These are phyloP conservation scores for Curvularia sp. DNA, from an alignment of 2,329 filamentous ascomycete species.

Conservation along the genomic window DNA sequence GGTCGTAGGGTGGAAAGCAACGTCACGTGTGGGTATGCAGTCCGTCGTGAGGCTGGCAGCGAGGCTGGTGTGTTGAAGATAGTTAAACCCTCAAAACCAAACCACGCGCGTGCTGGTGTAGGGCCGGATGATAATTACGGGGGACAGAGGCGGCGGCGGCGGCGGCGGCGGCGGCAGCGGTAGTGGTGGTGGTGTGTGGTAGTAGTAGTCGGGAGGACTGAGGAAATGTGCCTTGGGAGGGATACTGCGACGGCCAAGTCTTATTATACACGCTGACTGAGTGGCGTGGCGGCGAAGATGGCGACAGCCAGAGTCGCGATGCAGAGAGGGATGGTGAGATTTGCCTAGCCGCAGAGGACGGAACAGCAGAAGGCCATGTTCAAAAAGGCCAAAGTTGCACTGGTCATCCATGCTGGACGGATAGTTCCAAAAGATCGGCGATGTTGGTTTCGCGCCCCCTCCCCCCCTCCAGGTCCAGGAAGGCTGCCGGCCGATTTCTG, in stretches of 20 bases:
- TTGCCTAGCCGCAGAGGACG: neutral
- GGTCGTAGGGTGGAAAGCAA: conserved; percentile 13
- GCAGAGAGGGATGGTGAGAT: conserved; percentile 4
- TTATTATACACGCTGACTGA: conserved; percentile 9
- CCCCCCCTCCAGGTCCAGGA: conserved; percentile 20
- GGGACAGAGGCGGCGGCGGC: conserved; percentile 14
- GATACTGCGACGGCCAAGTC: conserved; percentile 2
- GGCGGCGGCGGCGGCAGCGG: neutral
- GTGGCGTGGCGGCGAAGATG: conserved; percentile 18
- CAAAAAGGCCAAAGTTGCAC: conserved; percentile 21
- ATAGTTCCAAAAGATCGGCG: conserved; percentile 27
- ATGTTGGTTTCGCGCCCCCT: conserved; percentile 29
- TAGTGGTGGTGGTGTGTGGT: neutral
- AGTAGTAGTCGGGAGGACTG: neutral
- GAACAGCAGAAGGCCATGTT: conserved; percentile 16
- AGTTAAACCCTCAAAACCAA: conserved; percentile 4
- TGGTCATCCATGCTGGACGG: conserved; percentile 32
- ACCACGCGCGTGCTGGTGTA: conserved; percentile 29
- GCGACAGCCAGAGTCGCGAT: neutral
- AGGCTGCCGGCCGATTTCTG: conserved; percentile 30
- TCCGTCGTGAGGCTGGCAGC: conserved; percentile 2
- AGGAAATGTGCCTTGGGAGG: neutral
- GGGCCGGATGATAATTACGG: conserved; percentile 19
- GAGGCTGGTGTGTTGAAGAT: conserved; percentile 3
- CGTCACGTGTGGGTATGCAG: conserved; percentile 3